Base-by-base conservation (phyloP, 2,329 filamentous ascomycete genomes). In the Xylariaceae sp. region DNA sequence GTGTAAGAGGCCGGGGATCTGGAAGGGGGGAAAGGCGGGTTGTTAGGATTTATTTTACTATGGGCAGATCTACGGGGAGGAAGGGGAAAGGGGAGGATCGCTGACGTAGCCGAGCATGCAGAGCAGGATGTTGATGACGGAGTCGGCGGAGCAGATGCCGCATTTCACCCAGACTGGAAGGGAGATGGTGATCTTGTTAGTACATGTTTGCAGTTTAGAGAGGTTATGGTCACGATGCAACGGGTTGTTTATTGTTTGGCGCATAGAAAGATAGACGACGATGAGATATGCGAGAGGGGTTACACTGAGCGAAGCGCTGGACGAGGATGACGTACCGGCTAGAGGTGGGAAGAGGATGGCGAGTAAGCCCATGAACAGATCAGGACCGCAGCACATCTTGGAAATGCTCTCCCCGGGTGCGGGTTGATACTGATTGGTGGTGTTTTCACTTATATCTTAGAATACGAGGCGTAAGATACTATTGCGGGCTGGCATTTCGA, bases 71-170 rank as follows among this genome's bases (percentile, higher is more conserved):
- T 2, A 13, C 37, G 37, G 51, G 69, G 64, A 72, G 74, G 59
- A 76, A 11, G 10, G 7, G 11, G 30, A 53, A 76, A 11, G 10
- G 7, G 11, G 30, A 53, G 39, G 35, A 49, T 45, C 42, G 73
- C 78, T 54, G 74, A 81, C 78, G 71, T 82, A 91, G 68, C 88
- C 89, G 18, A 93, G 84, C 56, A 85, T 73, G 75, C 89, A 94
- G 69, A 97, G 90, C 51, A 92, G 88, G 74, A 97, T 87, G 79
- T 99, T 99, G 80, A 99, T 96, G 69, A 97, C 71, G 7, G 89
- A 93, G 77, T 97, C 94, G 59, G 88, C 91, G 63, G 87, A 89
- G 81, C 94, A 99, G 77, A 99, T 81, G 65, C 94, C 94, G 70
- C 88, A 81, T 79, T 97, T 99, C 62, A 99, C 90, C 94, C 94